Base-by-base conservation (phyloP, 2,329 filamentous ascomycete genomes). In the Parastagonospora nodorum region DNA sequence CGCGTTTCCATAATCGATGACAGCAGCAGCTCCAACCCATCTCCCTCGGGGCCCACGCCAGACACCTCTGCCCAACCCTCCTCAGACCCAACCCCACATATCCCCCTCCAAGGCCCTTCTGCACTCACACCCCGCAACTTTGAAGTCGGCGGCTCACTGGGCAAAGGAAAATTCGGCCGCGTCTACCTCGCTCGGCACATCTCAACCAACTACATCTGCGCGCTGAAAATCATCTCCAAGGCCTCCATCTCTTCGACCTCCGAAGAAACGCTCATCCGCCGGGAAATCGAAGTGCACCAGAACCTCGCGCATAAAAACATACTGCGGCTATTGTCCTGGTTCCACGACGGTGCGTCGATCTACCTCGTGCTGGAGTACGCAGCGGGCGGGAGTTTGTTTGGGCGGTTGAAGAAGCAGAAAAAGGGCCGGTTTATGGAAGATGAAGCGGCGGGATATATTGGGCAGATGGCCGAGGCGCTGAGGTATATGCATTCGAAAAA, bases 401-500 rank as follows among this genome's bases (percentile, higher is more conserved):
- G 92, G 77, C 87, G 89, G 68, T 79, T 93, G 53, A 82, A 88
- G 46, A 85, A 85, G 67, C 88, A 90, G 71, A 83, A 82, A 70
- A 95, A 96, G 87, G 45, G 56, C 16, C 82, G 86, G 24, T 93
- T 93, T 72, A 85, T 87, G 5, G 89, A 93, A 73, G 88, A 85
- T 83, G 88, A 88, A 73, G 88, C 89, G 8, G 89, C 89, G 27
- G 85, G 89, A 75, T 93, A 92, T 72, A 85, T 92, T 56, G 88
- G 89, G 8, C 89, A 93, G 75, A 92, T 92, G 88, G 88, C 88
- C 14, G 86, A 87, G 40, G 91, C 91, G 1, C 77, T 95, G 59
- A 85, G 86, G 57, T 96, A 96, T 69, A 82, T 96, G 46, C 92
- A 96, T 78, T 88, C 89, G 71, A 96, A 96, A 78, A 90, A 96